phyloP scores from a whole-genome alignment of 2,329 filamentous ascomycete species.

The Podosphaera aphanis region DNA sequence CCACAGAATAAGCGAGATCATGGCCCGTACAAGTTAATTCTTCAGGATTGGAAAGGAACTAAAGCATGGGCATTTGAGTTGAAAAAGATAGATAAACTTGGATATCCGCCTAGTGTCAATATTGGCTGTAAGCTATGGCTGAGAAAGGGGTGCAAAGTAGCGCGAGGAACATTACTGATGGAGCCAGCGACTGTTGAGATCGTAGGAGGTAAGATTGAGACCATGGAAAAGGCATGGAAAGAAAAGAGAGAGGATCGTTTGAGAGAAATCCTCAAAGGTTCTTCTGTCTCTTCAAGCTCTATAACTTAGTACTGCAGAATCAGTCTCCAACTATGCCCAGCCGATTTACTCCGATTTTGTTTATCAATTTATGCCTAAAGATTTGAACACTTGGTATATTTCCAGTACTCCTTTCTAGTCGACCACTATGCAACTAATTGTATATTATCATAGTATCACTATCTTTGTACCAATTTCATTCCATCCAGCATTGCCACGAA shows the following conservation, averaged over 20 bases:
- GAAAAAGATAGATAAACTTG: conserved; percentile 37
- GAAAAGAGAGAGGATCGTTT: conserved; percentile 46
- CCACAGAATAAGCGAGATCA: neutral
- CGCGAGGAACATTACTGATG: conserved; percentile 57
- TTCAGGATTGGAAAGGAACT: conserved; percentile 57
- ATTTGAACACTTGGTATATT: neutral
- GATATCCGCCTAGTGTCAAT: conserved; percentile 29
- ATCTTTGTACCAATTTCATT: neutral
- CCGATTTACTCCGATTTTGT: neutral
- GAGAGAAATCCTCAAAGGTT: conserved; percentile 29
- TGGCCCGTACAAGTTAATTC: conserved; percentile 51
- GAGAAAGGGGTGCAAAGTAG: conserved; percentile 38
- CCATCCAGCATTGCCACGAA: neutral
- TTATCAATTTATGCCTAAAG: neutral
- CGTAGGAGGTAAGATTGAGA: conserved; percentile 72
- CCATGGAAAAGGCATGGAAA: conserved; percentile 55
- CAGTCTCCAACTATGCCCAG: neutral
- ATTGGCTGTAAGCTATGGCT: conserved; percentile 72
- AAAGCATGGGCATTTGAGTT: conserved; percentile 54
- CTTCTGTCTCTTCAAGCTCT: neutral
- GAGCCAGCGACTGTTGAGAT: conserved; percentile 44
- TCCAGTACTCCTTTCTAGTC: neutral
- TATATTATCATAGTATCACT: neutral
- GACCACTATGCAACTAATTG: neutral
- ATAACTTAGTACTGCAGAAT: neutral